These are phyloP conservation scores for Colletotrichum destructivum DNA, from an alignment of 2,329 filamentous ascomycete species.

Conservation along the genomic window DNA sequence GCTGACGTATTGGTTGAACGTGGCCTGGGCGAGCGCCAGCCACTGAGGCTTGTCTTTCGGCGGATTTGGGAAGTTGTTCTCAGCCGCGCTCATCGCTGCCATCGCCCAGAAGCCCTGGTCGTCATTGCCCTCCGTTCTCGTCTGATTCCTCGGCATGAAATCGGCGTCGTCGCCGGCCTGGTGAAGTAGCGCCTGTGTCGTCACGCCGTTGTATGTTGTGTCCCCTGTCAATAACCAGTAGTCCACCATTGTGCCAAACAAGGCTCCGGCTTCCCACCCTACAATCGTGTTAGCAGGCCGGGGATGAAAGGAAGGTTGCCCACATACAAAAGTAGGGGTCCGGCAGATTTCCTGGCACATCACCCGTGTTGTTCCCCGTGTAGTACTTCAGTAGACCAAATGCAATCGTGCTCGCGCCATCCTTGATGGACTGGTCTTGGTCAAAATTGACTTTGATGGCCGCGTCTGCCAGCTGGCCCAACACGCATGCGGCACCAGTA, in stretches of 20 bases:
- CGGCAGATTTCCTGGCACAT: constrained; percentile 71
- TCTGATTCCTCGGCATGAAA: constrained; percentile 79
- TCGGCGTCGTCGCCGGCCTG: constrained; percentile 73
- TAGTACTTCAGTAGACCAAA: constrained; percentile 57
- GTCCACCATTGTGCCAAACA: constrained; percentile 80
- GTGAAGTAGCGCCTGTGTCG: constrained; percentile 71
- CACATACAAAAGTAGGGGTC: constrained; percentile 75
- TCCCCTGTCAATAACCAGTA: constrained; percentile 82
- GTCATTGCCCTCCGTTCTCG: constrained; percentile 76
- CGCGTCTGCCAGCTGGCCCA: constrained; percentile 30
- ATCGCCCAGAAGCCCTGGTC: constrained; percentile 91
- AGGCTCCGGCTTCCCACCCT: constrained; percentile 81
- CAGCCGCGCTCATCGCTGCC: constrained; percentile 83
- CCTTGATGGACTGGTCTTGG: constrained; percentile 53
- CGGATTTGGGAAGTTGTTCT: constrained; percentile 82
- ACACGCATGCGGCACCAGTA: constrained; percentile 35
- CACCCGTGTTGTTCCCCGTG: constrained; percentile 71
- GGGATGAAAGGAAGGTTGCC: constrained; percentile 58
- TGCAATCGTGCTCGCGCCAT: constrained; percentile 55
- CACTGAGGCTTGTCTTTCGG: constrained; percentile 76
- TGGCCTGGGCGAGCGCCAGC: constrained; percentile 83
- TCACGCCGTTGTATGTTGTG: constrained; percentile 73
- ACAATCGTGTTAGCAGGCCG: constrained; percentile 54
- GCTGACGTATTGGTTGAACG: constrained; percentile 82
- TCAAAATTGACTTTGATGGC: constrained; percentile 34